Evolutionary conservation across 306 rosid genomes (phyloP).

Genomic region (Malus orientalis): DNA sequence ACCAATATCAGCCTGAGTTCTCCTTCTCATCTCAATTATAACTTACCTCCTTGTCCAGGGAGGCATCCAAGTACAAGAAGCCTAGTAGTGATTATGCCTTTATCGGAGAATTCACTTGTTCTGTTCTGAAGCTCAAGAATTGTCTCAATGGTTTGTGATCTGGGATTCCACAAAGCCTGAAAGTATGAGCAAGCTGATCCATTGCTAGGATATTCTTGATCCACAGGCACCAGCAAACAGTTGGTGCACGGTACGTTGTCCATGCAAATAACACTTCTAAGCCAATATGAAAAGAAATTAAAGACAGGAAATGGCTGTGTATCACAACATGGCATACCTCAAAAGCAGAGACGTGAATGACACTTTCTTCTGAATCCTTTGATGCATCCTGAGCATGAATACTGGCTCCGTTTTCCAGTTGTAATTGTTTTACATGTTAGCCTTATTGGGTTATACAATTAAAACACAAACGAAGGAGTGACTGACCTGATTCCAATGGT

Average conservation of each 20-base stretch:
- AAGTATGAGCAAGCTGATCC: conserved; percentile 2
- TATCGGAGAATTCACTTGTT: too few relatives aligned
- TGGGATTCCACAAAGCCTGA: conserved; percentile 22
- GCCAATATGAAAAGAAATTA: neutral
- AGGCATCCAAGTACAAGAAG: too few relatives aligned
- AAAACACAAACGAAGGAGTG: too few relatives aligned
- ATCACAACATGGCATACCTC: conserved; percentile 19
- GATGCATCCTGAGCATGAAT: conserved; percentile 29
- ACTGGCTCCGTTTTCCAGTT: conserved; percentile 27
- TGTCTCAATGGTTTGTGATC: conserved; percentile 30
- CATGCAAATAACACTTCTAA: neutral
- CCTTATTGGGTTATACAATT: too few relatives aligned
- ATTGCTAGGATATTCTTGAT: neutral
- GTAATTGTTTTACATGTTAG: conserved; percentile 30
- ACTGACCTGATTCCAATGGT: too few relatives aligned
- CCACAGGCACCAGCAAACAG: conserved; percentile 3
- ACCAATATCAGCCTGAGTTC: conserved; percentile 16
- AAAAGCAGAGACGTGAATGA: conserved; percentile 27
- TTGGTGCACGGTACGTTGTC: neutral
- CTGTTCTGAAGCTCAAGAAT: neutral
- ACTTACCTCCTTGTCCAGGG: too few relatives aligned
- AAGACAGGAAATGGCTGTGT: neutral
- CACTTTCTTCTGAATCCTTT: conserved; percentile 21
- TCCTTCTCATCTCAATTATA: too few relatives aligned
- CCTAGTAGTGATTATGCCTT: too few relatives aligned